These are phyloP conservation scores for Calonectria multiphialidica DNA, from an alignment of 2,329 filamentous ascomycete species.

Conservation along the genomic window DNA sequence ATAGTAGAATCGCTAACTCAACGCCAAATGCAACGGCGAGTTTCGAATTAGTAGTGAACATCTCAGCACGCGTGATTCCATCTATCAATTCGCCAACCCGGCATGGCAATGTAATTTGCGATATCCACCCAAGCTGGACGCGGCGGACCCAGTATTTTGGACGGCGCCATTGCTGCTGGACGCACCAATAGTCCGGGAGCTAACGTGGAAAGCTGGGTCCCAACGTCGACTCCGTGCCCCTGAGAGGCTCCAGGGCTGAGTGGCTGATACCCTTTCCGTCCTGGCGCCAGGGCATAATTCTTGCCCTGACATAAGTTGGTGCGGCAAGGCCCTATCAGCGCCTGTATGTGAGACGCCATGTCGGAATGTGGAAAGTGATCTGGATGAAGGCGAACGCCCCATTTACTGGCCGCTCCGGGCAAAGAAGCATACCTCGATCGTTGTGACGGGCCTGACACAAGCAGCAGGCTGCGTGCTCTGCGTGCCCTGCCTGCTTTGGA, in stretches of 20 bases:
- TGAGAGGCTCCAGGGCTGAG: neutral
- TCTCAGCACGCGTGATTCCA: neutral
- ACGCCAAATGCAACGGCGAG: neutral
- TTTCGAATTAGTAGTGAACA: slow-evolving; percentile 3
- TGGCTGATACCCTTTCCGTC: slow-evolving; percentile 8
- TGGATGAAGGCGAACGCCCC: neutral
- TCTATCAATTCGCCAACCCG: neutral
- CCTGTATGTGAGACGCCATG: neutral
- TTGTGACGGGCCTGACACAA: neutral
- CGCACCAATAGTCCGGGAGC: slow-evolving; percentile 26
- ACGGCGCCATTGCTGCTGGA: slow-evolving; percentile 2
- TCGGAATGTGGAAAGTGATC: slow-evolving; percentile 22
- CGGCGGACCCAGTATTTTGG: neutral
- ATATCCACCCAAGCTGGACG: neutral
- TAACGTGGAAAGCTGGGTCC: slow-evolving; percentile 20
- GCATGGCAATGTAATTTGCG: slow-evolving; percentile 5
- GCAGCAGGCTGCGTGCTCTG: neutral
- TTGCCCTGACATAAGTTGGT: neutral
- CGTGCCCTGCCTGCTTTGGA: neutral
- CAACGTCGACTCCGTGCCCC: slow-evolving; percentile 7
- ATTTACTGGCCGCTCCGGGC: neutral
- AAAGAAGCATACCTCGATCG: neutral
- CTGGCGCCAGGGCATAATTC: slow-evolving; percentile 1
- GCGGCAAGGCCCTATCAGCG: neutral
- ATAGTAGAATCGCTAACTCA: neutral